These are phyloP conservation scores for Venturia oleaginea DNA, from an alignment of 2,329 filamentous ascomycete genomes.

Conservation along the genomic window DNA sequence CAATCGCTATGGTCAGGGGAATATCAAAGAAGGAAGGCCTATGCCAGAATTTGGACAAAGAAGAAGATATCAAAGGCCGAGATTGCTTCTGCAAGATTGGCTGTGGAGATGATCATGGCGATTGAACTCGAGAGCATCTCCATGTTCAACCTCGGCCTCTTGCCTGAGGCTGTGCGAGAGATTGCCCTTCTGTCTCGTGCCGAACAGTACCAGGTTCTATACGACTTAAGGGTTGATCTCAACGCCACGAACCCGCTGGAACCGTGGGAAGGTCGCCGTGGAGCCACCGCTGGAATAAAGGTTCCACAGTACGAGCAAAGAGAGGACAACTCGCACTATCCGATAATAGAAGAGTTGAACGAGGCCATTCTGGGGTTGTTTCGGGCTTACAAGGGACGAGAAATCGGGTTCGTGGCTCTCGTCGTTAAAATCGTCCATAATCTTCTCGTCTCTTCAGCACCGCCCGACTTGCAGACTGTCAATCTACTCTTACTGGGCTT, in stretches of 20 bases:
- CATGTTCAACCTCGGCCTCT: constrained; percentile 3
- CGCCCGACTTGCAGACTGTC: constrained; percentile 60
- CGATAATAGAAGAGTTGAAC: constrained; percentile 21
- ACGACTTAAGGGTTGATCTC: constrained; percentile 3
- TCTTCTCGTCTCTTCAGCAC: constrained; percentile 51
- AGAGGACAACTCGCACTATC: background rate
- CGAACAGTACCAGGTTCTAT: constrained; percentile 18
- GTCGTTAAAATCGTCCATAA: constrained; percentile 48
- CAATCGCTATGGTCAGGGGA: constrained; percentile 37
- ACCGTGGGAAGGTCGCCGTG: background rate
- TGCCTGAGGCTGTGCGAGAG: constrained; percentile 8
- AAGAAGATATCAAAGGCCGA: constrained; percentile 37
- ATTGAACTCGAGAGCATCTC: background rate
- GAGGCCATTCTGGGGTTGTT: constrained; percentile 22
- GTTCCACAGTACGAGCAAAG: background rate
- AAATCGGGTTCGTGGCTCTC: constrained; percentile 16
- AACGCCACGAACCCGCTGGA: background rate
- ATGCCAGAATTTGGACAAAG: constrained; percentile 26
- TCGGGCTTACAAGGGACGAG: constrained; percentile 5
- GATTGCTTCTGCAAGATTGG: constrained; percentile 31
- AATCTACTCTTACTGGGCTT: constrained; percentile 65
- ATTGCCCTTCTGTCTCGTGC: background rate
- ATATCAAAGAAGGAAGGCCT: constrained; percentile 22
- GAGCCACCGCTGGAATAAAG: background rate
- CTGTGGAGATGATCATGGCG: constrained; percentile 16